Conservation (phyloP, 306 rosid genomes). For the Fragaria nilgerrensis region DNA sequence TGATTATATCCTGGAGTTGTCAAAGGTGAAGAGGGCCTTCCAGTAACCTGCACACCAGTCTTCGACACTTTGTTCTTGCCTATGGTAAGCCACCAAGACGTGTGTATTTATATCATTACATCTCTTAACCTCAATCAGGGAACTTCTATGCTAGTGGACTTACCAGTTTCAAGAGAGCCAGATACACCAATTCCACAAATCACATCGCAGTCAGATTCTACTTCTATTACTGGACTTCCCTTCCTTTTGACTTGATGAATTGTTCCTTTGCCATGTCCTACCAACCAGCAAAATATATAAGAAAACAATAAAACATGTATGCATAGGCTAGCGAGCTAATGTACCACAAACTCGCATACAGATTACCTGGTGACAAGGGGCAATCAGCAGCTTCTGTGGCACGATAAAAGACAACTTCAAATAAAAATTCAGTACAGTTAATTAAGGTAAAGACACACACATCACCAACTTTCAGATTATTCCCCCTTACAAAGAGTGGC, state of each 20-base stretch:
- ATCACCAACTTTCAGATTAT: conserved; percentile 16
- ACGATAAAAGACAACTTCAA: neutral
- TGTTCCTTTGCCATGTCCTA: neutral
- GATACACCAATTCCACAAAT: neutral
- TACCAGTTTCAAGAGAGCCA: neutral
- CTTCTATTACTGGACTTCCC: neutral
- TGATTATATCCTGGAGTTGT: neutral
- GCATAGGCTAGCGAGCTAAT: neutral
- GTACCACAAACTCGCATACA: neutral
- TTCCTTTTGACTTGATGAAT: neutral
- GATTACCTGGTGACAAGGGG: neutral
- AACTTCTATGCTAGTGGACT: neutral
- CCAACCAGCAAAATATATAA: neutral
- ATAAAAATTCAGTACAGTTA: neutral
- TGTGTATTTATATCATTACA: neutral
- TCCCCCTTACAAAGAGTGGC: neutral
- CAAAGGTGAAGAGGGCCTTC: neutral
- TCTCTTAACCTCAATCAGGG: neutral
- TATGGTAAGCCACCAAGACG: neutral
- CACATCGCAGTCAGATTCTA: neutral
- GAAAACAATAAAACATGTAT: neutral
- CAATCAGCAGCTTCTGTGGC: neutral
- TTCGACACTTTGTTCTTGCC: neutral
- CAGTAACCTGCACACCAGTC: neutral
- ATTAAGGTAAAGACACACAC: conserved; percentile 11